A percentile compares a stretch with the other conserved stretches of the same genome.
phyloP scores from a whole-genome alignment of 2,329 filamentous ascomycete genomes.

The Arthroderma sp. region DNA sequence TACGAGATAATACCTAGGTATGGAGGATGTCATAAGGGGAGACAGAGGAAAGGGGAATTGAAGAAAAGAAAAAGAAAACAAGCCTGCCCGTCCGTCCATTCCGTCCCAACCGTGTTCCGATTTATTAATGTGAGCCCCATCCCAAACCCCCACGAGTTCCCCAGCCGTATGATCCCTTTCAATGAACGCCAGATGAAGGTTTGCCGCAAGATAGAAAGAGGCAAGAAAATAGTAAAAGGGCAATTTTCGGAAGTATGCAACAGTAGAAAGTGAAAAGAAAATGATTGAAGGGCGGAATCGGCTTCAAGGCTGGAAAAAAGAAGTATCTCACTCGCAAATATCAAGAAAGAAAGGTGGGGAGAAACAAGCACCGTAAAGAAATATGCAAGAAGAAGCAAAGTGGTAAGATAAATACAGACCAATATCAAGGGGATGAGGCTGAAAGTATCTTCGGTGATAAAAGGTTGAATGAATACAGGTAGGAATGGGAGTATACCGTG shows the following conservation, averaged over 20 bases:
- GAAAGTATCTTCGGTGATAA: not conserved
- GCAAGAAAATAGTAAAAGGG: not conserved
- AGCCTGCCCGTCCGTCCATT: not conserved
- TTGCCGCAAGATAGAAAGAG: not conserved
- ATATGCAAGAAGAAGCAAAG: not conserved
- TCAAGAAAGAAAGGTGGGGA: not conserved
- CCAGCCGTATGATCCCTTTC: not conserved
- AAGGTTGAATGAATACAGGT: not conserved
- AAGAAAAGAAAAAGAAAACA: not conserved
- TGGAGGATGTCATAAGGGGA: not conserved
- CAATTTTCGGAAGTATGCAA: constrained; percentile 1
- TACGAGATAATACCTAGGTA: not conserved
- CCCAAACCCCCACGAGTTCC: not conserved
- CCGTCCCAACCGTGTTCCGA: constrained; percentile 2
- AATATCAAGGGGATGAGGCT: not conserved
- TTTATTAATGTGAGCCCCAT: not conserved
- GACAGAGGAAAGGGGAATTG: not conserved
- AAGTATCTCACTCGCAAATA: not conserved
- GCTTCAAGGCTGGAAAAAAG: not conserved
- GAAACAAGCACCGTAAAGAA: not conserved
- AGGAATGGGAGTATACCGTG: not conserved
- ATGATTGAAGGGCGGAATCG: not conserved
- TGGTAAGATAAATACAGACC: not conserved
- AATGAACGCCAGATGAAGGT: constrained; percentile 1
- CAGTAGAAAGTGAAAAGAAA: not conserved